Evolutionary conservation across 345 rosid genomes (phyloP).

Genomic region (Crucihimalaya himalaica): DNA sequence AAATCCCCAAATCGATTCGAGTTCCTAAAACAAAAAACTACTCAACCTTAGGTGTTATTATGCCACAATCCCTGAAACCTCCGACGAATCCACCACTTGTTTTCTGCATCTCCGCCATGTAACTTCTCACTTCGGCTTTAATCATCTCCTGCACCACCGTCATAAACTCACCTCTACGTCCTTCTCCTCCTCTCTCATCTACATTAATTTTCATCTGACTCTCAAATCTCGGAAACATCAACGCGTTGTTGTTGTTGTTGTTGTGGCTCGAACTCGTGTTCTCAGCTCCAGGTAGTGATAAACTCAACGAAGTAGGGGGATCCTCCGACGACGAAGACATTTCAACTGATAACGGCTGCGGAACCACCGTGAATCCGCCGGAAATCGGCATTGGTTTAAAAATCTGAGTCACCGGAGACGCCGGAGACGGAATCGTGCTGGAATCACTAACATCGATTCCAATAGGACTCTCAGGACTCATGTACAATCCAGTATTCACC

Average conservation of each 20-base stretch:
- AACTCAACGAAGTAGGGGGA: constrained; percentile 62
- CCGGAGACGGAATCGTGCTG: constrained; percentile 43
- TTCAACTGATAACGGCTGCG: constrained; percentile 30
- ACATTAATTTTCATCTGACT: constrained; percentile 25
- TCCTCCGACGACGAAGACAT: constrained; percentile 51
- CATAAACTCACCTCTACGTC: constrained; percentile 66
- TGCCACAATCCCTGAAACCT: constrained; percentile 42
- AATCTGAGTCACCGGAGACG: constrained; percentile 38
- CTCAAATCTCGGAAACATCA: constrained; percentile 37
- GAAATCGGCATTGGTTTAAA: constrained; percentile 55
- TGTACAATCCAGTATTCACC: constrained; percentile 53
- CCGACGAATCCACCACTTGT: constrained; percentile 31
- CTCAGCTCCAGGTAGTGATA: constrained; percentile 67
- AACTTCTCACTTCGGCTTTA: constrained; percentile 72
- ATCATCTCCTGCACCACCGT: constrained; percentile 87
- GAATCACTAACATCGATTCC: constrained; percentile 71
- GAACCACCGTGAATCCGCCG: constrained; percentile 43
- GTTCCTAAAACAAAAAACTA: constrained; percentile 22
- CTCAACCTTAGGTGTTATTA: constrained; percentile 30
- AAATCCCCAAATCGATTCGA: constrained; percentile 2
- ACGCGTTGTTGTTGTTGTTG: constrained; percentile 7
- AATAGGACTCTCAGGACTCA: constrained; percentile 68
- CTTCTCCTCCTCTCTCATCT: constrained; percentile 39
- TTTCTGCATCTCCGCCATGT: constrained; percentile 61
- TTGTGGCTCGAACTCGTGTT: constrained; percentile 11